Base-by-base conservation (phyloP, 2,329 filamentous ascomycete species). In the Fusarium coffeatum region DNA sequence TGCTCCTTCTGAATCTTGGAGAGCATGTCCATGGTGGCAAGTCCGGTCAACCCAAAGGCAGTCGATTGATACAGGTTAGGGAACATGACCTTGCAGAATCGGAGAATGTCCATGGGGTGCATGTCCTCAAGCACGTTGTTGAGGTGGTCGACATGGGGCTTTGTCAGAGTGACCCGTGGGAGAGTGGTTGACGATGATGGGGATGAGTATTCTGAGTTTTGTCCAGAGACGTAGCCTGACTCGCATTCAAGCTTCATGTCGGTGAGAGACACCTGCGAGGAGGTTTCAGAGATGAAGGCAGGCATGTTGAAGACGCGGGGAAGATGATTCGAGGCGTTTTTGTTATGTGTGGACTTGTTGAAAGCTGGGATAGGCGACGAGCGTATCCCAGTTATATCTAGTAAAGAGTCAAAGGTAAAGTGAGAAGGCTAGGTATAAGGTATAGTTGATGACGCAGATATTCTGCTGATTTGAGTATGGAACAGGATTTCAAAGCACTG, bases 31-130 rank as follows among this genome's bases (percentile, higher is more conserved):
- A 96, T 86, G 64, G 92, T 94, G 71, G 90, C 93, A 34, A 96
- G 89, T 45, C 93, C 93, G 3, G 92, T 93, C 67, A 95, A 82
- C 55, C 92, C 92, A 77, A 95, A 95, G 59, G 93, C 92, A 15
- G 93, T 95, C 45, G 92, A 93, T 81, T 96, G 93, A 83, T 89
- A 98, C 46, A 98, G 89, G 78, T 92, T 92, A 76, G 96, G 96
- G 76, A 99, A 91, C 74, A 95, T 92, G 74, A 92, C 90, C 78
- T 95, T 92, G 86, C 91, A 93, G 92, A 97, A 98, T 82, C 90
- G 91, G 66, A 99, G 88, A 75, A 98, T 92, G 71, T 98, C 95
- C 87, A 95, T 86, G 66, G 96, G 93, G 78, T 94, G 89, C 80
- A 98, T 92, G 77, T 90, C 88, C 80, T 96, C 92, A 74, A 99